Base-by-base conservation (phyloP, 129 eudicot species). In the Deinandra increscens region DNA sequence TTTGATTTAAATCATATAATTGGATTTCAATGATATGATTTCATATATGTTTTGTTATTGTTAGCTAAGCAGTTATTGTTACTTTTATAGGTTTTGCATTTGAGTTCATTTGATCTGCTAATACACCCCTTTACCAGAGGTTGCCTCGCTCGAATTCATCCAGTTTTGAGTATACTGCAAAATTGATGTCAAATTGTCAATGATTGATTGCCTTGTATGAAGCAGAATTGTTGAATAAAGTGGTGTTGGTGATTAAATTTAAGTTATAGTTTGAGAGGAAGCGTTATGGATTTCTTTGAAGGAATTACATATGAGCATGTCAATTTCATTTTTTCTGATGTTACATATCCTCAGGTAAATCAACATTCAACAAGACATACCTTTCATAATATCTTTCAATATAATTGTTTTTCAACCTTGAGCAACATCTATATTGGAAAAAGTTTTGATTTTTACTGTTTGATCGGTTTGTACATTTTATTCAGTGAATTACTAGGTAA, bases 251-350 rank as follows among this genome's bases (percentile, higher is more conserved):
- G 61, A 67, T 80, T 78, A 90, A 84, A 67, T 69, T 84, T 8
- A 69, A 83, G 76, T 34, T 79, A 86, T 78, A 75, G 80, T 70
- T 84, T 79, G 11, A 81, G 80, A 46, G 83, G 87, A 73, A 81
- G 89, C 78, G 75, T 79, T 42, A 86, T 92, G 87, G 96, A 92
- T 74, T 92, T 84, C 75, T 92, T 92, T 49, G 96, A 89, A 69
- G 95, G 98, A 45, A 75, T 92, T 70, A 81, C 98, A 18, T 92
- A 86, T 53, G 98, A 92, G 59, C 96, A 92, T 88, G 86, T 89
- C 23, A 89, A 92, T 80, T 92, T 83, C 83, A 88, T 92, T 42
- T 92, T 92, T 51, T 78, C 96, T 4, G 96, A 90, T 61, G 74
- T 86, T 70, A 77, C 80, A 20, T 84, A 83, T 42, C 72, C 76